A percentile compares a stretch with the other conserved stretches of the same genome.
phyloP scores from a whole-genome alignment of 2,329 filamentous ascomycete species.

The Clathrospora elynae region DNA sequence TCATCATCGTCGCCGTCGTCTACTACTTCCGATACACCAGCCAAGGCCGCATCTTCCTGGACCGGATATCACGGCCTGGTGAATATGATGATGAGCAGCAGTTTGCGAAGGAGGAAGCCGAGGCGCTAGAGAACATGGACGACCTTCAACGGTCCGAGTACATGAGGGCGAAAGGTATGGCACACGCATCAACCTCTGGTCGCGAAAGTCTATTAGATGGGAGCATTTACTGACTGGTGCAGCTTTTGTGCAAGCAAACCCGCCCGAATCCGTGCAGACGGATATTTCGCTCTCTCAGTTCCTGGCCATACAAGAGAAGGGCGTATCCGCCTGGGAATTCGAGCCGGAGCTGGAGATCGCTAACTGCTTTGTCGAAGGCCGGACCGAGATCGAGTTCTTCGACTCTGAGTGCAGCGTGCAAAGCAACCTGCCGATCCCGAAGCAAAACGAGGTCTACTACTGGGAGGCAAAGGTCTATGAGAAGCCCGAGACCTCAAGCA shows the following conservation, averaged over 20 bases:
- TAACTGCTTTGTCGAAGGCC: conserved; percentile 95
- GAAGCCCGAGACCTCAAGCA: conserved; percentile 83
- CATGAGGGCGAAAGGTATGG: conserved; percentile 86
- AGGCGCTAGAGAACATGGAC: conserved; percentile 94
- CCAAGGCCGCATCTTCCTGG: conserved; percentile 86
- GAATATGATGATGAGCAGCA: conserved; percentile 98
- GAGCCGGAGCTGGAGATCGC: conserved; percentile 98
- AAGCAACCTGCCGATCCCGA: conserved; percentile 94
- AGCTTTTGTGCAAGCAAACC: conserved; percentile 95
- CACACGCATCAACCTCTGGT: background rate
- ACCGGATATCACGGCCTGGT: conserved; percentile 88
- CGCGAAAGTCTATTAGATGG: background rate
- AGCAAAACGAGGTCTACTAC: conserved; percentile 99
- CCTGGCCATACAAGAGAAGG: conserved; percentile 97
- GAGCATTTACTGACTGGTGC: conserved; percentile 13
- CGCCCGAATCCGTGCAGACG: conserved; percentile 91
- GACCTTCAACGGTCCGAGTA: conserved; percentile 90
- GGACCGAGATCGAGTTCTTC: conserved; percentile 98
- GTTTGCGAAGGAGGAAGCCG: conserved; percentile 89
- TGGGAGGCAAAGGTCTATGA: conserved; percentile 99
- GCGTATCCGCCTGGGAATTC: conserved; percentile 99
- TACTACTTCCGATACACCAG: conserved; percentile 94
- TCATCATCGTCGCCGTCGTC: conserved; percentile 76
- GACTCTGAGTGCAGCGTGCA: conserved; percentile 97
- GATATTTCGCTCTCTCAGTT: conserved; percentile 98